Evolutionary conservation across 2,329 filamentous ascomycete species (phyloP).

Genomic region (Cyanodermella asteris): DNA sequence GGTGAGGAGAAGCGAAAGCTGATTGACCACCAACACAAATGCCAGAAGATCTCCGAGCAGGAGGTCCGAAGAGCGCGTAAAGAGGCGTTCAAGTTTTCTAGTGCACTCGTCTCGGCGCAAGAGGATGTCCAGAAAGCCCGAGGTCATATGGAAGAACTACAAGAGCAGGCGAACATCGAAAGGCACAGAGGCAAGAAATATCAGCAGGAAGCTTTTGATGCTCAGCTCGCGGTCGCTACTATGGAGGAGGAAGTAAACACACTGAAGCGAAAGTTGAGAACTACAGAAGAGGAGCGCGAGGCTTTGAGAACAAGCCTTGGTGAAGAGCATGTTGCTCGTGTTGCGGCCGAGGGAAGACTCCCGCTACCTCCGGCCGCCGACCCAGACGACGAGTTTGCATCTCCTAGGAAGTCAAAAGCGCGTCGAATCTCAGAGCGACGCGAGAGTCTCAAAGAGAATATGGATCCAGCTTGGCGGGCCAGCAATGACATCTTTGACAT

Average conservation of each 20-base stretch:
- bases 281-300: constrained; percentile 26
- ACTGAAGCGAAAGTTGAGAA: constrained; percentile 22
- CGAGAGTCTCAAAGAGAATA: constrained; percentile 8
- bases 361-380: constrained; percentile 12
- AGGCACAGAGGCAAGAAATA: constrained; percentile 14
- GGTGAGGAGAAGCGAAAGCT: constrained; percentile 30
- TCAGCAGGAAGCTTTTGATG: constrained; percentile 20
- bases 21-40: too few species aligned
- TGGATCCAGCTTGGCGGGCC: constrained; percentile 4
- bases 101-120: constrained; percentile 30
- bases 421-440: constrained; percentile 3
- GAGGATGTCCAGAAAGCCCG: constrained; percentile 17
- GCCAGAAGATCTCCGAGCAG: constrained; percentile 30
- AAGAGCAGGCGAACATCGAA: constrained; percentile 19
- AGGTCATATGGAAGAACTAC: constrained; percentile 15
- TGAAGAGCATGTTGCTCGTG: constrained; percentile 13
- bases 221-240: constrained; percentile 18
- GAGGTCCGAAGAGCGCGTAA: constrained; percentile 33
- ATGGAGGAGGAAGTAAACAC: constrained; percentile 22
- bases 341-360: constrained; percentile 11
- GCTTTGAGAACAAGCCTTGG: constrained; percentile 19
- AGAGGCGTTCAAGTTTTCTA: constrained; percentile 35
- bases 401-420: constrained; percentile 18
- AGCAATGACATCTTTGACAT: background rate
- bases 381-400: constrained; percentile 20